A percentile compares a stretch with the other conserved stretches of the same genome.
Conservation (phyloP, 192 early-diverging fungal genomes). For the Dissophora ornata region DNA sequence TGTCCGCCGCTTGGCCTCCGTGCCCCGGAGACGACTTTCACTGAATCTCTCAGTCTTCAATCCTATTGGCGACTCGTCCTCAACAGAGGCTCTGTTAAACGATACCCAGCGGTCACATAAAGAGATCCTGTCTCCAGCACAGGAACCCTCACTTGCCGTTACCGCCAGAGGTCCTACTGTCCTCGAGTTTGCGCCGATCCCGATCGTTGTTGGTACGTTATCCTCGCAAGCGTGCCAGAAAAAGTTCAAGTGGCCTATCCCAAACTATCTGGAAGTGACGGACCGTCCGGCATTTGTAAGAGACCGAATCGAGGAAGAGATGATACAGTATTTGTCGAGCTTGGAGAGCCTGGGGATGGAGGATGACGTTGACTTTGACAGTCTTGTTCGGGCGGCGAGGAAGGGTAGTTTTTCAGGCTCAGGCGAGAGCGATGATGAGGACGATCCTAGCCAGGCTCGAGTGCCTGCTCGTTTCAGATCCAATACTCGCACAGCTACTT, state of each 20-base stretch:
- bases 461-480: slow-evolving; percentile 20
- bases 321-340: slow-evolving; percentile 42
- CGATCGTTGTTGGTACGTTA: slow-evolving; percentile 22
- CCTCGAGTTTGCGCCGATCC: slow-evolving; percentile 29
- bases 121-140: not conserved
- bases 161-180: not conserved
- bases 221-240: not conserved
- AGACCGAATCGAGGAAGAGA: slow-evolving; percentile 48
- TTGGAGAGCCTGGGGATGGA: slow-evolving; percentile 41
- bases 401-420: not conserved
- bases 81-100: not conserved
- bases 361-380: slow-evolving; percentile 28
- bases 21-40: slow-evolving; percentile 1
- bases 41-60: slow-evolving; percentile 17
- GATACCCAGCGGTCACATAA: too few species aligned
- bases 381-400: slow-evolving; percentile 9
- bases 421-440: slow-evolving; percentile 12
- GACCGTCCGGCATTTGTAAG: slow-evolving; percentile 33
- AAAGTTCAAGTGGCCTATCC: slow-evolving; percentile 35
- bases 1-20: slow-evolving; percentile 17
- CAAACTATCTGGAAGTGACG: slow-evolving; percentile 21
- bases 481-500: not conserved
- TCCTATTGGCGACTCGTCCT: not conserved
- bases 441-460: slow-evolving; percentile 4
- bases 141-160: not conserved